These are phyloP conservation scores for Clathrospora elynae DNA, from an alignment of 2,329 filamentous ascomycete genomes.

Conservation along the genomic window DNA sequence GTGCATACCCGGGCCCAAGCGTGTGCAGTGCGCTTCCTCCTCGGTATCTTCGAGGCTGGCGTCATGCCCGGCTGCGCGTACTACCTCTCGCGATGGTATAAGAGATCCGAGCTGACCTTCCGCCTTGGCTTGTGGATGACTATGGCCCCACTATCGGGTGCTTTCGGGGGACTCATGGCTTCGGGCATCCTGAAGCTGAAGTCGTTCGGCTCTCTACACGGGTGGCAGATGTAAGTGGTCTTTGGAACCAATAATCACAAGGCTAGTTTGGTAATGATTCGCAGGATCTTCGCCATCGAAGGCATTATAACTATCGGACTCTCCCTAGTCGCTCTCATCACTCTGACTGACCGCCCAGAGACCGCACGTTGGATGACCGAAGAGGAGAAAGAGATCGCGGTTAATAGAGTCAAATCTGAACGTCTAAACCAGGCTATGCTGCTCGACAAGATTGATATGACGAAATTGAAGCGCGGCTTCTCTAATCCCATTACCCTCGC, in stretches of 20 bases:
- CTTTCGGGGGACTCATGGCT: slow-evolving; percentile 68
- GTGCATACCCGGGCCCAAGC: slow-evolving; percentile 58
- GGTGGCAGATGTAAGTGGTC: slow-evolving; percentile 61
- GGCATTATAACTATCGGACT: slow-evolving; percentile 65
- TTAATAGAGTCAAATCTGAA: slow-evolving; percentile 68
- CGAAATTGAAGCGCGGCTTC: slow-evolving; percentile 64
- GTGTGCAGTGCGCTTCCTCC: slow-evolving; percentile 66
- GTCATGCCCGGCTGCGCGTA: slow-evolving; percentile 74
- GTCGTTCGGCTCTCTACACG: slow-evolving; percentile 58
- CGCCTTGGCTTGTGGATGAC: slow-evolving; percentile 68
- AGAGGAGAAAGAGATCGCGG: slow-evolving; percentile 67
- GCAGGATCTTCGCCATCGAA: slow-evolving; percentile 66
- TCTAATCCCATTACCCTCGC: slow-evolving; percentile 63
- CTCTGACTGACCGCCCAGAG: slow-evolving; percentile 68
- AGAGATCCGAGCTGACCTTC: slow-evolving; percentile 68
- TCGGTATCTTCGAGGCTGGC: slow-evolving; percentile 69
- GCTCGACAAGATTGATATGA: slow-evolving; percentile 64
- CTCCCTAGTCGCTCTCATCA: slow-evolving; percentile 62
- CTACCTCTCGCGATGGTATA: slow-evolving; percentile 72
- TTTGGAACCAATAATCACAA: not conserved
- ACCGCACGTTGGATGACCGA: slow-evolving; percentile 66
- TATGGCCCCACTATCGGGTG: slow-evolving; percentile 69
- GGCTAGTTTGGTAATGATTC: not conserved
- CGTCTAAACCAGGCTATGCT: slow-evolving; percentile 63
- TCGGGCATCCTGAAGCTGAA: slow-evolving; percentile 64